Evolutionary conservation across 2,329 filamentous ascomycete species (phyloP).

Genomic region (Helotiales sp.): DNA sequence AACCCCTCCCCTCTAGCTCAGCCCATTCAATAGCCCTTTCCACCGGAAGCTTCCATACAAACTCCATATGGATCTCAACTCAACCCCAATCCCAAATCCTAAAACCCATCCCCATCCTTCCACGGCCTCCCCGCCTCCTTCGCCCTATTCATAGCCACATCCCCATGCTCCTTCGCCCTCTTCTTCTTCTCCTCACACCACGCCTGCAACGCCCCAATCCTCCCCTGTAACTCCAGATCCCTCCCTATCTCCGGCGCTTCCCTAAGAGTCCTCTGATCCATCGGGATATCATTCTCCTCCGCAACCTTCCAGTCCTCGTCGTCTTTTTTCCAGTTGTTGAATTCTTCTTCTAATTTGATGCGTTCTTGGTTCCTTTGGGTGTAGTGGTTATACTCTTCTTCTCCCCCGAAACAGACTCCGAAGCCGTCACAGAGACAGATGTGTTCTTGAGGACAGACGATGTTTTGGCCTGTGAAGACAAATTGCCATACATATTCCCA

Average conservation of each 20-base stretch:
- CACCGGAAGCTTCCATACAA: no score
- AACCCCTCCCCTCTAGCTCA: no score
- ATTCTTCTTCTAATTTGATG: slow-evolving; percentile 12
- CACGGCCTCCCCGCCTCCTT: slow-evolving; percentile 25
- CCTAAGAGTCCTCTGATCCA: background rate
- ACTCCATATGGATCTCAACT: background rate
- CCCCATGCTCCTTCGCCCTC: slow-evolving; percentile 24
- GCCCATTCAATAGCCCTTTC: no score
- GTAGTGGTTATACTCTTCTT: slow-evolving; percentile 24
- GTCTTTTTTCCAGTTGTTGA: slow-evolving; percentile 4
- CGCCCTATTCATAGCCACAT: slow-evolving; percentile 23
- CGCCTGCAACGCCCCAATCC: slow-evolving; percentile 14
- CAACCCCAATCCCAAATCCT: background rate
- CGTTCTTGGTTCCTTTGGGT: slow-evolving; percentile 6
- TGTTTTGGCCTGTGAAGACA: slow-evolving; percentile 54
- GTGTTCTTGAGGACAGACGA: slow-evolving; percentile 29
- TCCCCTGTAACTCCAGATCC: slow-evolving; percentile 14
- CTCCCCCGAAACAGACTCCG: slow-evolving; percentile 34
- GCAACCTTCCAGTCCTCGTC: slow-evolving; percentile 2
- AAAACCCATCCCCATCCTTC: slow-evolving; percentile 26
- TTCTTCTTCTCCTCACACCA: slow-evolving; percentile 19
- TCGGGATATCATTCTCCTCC: background rate
- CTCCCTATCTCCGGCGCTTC: slow-evolving; percentile 14
- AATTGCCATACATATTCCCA: slow-evolving; percentile 69
- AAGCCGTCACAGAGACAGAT: slow-evolving; percentile 36